Evolutionary conservation across 2,329 filamentous ascomycete species (phyloP), one percentile per base, ranked within the genome.

Genomic region (Aureobasidium sp.): DNA sequence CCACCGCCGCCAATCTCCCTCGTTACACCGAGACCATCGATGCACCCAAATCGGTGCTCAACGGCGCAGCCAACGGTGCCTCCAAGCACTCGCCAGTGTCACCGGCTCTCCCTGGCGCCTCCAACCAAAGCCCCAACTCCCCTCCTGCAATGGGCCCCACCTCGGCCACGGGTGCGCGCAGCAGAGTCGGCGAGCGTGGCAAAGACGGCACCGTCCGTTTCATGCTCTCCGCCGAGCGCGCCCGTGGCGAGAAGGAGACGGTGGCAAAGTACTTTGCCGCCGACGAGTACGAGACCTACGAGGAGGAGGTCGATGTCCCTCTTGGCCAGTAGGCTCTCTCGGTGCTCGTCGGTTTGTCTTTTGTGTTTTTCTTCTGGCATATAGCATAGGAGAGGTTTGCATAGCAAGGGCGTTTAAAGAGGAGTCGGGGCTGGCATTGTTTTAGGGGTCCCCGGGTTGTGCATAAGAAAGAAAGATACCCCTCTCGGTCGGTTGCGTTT

Each of bases 151-250:
- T 34, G 66, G 63, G 27, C 62, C 68, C 37, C 66, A 70, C 39
- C 63, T 82, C 68, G 52, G 75, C 55, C 7, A 60, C 56, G 20
- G 62, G 49, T 12, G 62, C 62, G 22, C 57, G 48, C 11, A 63
- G 69, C 66, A 74, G 68, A 65, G 72, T 69, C 37, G 77, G 69
- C 14, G 77, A 80, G 63, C 72, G 76, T 14, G 78, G 80, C 7
- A 76, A 79, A 36, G 87, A 90, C 25, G 89, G 89, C 7, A 96
- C 93, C 0, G 85, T 95, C 66, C 84, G 94, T 7, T 97, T 96
- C 73, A 90, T 97, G 75, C 87, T 97, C 53, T 89, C 96, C 66
- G 84, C 87, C 0, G 87, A 88, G 61, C 83, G 87, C 55, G 91
- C 91, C 1, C 82, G 83, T 51, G 80, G 81, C 17, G 94, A 99